Evolutionary conservation across 225 moss, liverwort and hornwort species (phyloP), one percentile per base, ranked within the genome.

Genomic region (Marchantia polymorpha): DNA sequence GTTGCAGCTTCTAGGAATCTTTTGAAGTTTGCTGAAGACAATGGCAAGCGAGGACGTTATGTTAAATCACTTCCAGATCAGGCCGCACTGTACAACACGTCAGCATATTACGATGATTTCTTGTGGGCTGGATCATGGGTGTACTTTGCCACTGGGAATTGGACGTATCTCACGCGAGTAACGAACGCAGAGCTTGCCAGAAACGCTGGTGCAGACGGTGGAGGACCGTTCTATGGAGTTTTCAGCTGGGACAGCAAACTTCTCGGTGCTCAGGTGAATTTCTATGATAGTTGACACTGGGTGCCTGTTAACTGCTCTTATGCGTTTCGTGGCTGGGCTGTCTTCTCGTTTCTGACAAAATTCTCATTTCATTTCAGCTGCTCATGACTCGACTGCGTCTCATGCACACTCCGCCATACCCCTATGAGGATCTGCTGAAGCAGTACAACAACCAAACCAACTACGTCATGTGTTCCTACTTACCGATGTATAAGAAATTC

Each of bases 181-280:
- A 97, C 94, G 1, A 10, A 82, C 29, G 23, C 3, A 14, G 78
- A 66, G 15, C 60, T 86, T 30, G 94, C 91, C 0, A n/a, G 1
- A 0, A 74, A 89, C 23, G 90, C 89, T 11, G 77, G 80, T 55
- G 84, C 83, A 51, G 52, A 29, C 3, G 81, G 67, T 15, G 71
- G 73, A 10, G 51, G 29, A 11, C 80, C 59, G 30, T 84, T n/a
- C 22, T 93, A 91, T 26, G 97, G 91, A 23, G 85, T 87, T 12
- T 88, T 97, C 7, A 91, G 87, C 61, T 97, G 97, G 97, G 97
- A 97, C 55, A 97, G 85, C 91, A 97, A 97, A 79, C 91, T 97
- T 69, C 75, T 86, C 20, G 94, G 94, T 29, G 94, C 93, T 47
- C 94, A 97, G 97, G 97, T 96, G 83, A 77, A 0, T 61, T 55